Percentiles rank a stretch among this genome's conserved stretches.
phyloP scores from a whole-genome alignment of 495 filamentous ascomycete species.

The Barbatosphaeria neglecta region DNA sequence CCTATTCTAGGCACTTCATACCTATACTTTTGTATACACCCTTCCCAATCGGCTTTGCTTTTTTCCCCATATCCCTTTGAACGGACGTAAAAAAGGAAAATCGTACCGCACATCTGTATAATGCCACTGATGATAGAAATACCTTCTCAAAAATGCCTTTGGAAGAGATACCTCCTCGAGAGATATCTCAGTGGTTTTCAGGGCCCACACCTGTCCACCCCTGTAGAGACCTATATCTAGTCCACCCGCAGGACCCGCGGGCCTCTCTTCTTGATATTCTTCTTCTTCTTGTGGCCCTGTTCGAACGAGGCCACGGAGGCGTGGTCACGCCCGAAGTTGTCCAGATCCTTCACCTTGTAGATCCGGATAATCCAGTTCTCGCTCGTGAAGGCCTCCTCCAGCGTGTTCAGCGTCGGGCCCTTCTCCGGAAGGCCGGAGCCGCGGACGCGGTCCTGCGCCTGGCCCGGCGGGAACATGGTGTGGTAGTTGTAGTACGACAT shows the following conservation, averaged over 20 bases:
- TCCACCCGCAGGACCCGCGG: constrained; percentile 75
- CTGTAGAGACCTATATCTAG: constrained; percentile 28
- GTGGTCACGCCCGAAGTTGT: constrained; percentile 90
- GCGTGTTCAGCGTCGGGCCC: constrained; percentile 71
- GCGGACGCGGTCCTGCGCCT: constrained; percentile 86
- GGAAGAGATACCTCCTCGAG: no score
- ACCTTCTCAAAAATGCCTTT: no score
- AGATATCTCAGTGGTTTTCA: no score
- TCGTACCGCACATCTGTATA: background rate
- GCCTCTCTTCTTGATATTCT: constrained; percentile 64
- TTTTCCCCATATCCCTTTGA: background rate
- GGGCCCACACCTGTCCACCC: background rate
- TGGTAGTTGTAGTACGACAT: constrained; percentile 99
- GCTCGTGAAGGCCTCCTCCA: constrained; percentile 96
- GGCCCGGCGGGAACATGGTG: constrained; percentile 79
- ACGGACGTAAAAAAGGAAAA: background rate
- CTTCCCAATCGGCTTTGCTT: background rate
- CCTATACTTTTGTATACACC: background rate
- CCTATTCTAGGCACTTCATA: background rate
- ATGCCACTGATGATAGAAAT: background rate
- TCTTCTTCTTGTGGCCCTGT: constrained; percentile 89
- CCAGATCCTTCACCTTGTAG: constrained; percentile 98
- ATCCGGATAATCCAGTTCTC: constrained; percentile 99
- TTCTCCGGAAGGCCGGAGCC: constrained; percentile 68
- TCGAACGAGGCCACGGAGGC: constrained; percentile 76